Conservation (phyloP, 495 filamentous ascomycete genomes). For the Tuber melanosporum region DNA sequence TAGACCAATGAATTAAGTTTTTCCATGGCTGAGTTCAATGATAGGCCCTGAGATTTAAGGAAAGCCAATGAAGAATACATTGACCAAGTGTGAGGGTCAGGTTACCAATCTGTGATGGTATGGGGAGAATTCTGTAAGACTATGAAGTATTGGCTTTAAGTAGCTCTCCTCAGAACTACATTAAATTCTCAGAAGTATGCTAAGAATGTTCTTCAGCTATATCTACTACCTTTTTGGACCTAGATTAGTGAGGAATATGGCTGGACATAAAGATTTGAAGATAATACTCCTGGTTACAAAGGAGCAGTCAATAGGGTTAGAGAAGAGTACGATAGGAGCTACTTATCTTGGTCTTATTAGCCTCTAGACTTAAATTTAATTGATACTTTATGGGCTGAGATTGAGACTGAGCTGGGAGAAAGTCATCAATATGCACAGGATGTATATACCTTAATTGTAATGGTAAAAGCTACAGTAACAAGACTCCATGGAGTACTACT, state of each 20-base stretch:
- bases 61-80: constrained; percentile 17
- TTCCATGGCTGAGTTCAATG: constrained; percentile 10
- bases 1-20: constrained; percentile 24
- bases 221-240: constrained; percentile 21
- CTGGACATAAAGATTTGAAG: constrained; percentile 10
- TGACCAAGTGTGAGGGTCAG: constrained; percentile 12
- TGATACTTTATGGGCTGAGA: no score
- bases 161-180: constrained; percentile 9
- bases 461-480: no score
- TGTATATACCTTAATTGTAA: no score
- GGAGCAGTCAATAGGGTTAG: constrained; percentile 1
- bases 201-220: constrained; percentile 1
- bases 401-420: not conserved
- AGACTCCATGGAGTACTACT: no score
- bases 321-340: constrained; percentile 8
- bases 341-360: constrained; percentile 8
- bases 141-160: constrained; percentile 17
- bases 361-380: constrained; percentile 23
- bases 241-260: constrained; percentile 14
- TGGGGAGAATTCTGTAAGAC: constrained; percentile 20
- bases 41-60: constrained; percentile 7
- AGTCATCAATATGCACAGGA: not conserved
- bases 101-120: constrained; percentile 11
- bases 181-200: constrained; percentile 16
- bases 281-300: constrained; percentile 22